A percentile compares a stretch with the other conserved stretches of the same genome.
Evolutionary conservation across 371 early-diverging fungal species (phyloP).

Genomic region (Apophysomyces ossiformis): DNA sequence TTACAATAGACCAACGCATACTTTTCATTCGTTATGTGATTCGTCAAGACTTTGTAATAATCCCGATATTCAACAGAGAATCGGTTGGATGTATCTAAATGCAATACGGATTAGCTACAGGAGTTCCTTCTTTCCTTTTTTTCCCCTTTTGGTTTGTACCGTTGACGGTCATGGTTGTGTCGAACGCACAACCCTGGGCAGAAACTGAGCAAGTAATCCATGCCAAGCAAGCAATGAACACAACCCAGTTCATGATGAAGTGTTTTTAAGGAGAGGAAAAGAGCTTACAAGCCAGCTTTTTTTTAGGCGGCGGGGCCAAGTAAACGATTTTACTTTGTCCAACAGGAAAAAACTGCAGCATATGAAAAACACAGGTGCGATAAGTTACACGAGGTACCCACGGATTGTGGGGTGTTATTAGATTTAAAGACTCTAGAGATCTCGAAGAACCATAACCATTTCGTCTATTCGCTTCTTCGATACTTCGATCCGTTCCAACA

Average conservation of each 20-base stretch:
- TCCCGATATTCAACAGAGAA: slow-evolving; percentile 30
- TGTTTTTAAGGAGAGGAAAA: background rate
- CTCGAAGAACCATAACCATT: slow-evolving; percentile 72
- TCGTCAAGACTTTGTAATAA: slow-evolving; percentile 30
- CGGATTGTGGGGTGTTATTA: background rate
- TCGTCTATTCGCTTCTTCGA: slow-evolving; percentile 68
- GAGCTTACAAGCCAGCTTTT: background rate
- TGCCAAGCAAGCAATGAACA: background rate
- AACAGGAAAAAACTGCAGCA: background rate
- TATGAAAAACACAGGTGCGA: background rate
- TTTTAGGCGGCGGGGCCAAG: background rate
- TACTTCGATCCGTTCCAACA: slow-evolving; percentile 60
- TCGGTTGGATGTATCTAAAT: slow-evolving; percentile 14
- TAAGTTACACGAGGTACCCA: slow-evolving; percentile 3
- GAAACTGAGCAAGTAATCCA: background rate
- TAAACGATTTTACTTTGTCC: background rate
- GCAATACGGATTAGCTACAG: background rate
- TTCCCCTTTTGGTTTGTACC: background rate
- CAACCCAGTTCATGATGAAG: slow-evolving; percentile 5
- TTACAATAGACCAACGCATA: slow-evolving; percentile 33
- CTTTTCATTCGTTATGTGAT: slow-evolving; percentile 21
- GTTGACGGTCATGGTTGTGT: slow-evolving; percentile 1
- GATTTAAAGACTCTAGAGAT: slow-evolving; percentile 48
- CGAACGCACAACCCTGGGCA: background rate
- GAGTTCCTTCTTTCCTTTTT: background rate